Evolutionary conservation across 1,284 basidiomycete genomes (phyloP).

Genomic region (Rhodotorula sp.): DNA sequence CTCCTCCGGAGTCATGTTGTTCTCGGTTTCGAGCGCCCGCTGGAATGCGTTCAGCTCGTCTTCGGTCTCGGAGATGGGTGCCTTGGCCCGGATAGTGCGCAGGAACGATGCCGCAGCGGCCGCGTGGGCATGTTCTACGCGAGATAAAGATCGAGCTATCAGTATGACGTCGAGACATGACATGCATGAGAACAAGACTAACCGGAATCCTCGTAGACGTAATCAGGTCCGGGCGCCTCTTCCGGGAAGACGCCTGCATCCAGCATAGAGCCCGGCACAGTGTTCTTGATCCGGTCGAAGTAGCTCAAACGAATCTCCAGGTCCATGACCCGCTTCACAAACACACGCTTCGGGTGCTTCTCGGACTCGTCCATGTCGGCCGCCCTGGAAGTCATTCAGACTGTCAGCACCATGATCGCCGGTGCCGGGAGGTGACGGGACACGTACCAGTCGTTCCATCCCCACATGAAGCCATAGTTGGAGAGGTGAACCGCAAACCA

Average conservation of each 20-base stretch:
- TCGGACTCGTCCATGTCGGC: conserved; percentile 35
- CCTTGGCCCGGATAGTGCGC: conserved; percentile 72
- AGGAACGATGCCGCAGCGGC: conserved; percentile 77
- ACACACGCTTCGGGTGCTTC: conserved; percentile 75
- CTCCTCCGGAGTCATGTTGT: conserved; percentile 48
- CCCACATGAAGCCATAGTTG: conserved; percentile 98
- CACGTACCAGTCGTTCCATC: conserved; percentile 97
- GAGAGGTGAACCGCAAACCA: conserved; percentile 97
- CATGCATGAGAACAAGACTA: neutral
- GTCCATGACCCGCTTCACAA: conserved; percentile 84
- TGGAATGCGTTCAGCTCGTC: conserved; percentile 59
- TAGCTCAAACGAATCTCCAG: conserved; percentile 90
- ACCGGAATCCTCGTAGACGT: conserved; percentile 65
- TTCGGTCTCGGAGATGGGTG: conserved; percentile 66
- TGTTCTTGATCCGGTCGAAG: conserved; percentile 86
- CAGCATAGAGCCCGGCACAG: conserved; percentile 78
- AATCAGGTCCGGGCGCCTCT: conserved; percentile 76
- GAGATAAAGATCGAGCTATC: neutral
- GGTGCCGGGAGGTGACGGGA: neutral
- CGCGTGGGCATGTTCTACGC: conserved; percentile 65
- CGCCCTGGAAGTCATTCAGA: conserved; percentile 8
- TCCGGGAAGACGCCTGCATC: conserved; percentile 66
- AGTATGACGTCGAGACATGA: conserved; percentile 45
- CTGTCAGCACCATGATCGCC: neutral
- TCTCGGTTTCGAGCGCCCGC: conserved; percentile 44